Percentiles rank a stretch among this genome's conserved stretches.
Evolutionary conservation across 176 grass and related monocot genomes (phyloP).

Genomic region (Musa beccarii): DNA sequence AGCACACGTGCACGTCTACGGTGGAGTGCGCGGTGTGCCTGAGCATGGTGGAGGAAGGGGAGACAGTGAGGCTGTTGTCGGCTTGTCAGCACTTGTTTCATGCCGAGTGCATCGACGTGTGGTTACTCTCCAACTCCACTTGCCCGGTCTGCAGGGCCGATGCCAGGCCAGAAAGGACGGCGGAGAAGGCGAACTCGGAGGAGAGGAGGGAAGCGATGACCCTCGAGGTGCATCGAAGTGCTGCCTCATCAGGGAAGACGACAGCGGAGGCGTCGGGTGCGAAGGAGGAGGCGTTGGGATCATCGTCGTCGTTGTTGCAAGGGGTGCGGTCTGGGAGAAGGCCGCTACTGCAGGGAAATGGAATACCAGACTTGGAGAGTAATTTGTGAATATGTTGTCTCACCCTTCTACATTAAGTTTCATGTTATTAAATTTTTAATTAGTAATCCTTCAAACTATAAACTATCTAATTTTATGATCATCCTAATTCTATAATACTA

Average conservation of each 20-base stretch:
- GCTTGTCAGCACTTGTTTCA: conserved; percentile 46
- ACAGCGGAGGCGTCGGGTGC: not conserved
- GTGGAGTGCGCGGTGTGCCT: conserved; percentile 44
- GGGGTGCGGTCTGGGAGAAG: not conserved
- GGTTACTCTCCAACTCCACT: conserved; percentile 35
- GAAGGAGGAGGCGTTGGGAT: not conserved
- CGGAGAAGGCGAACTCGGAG: not conserved
- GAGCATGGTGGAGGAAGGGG: conserved; percentile 33
- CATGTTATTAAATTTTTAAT: too few species aligned
- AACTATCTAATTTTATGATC: too few species aligned
- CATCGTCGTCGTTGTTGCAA: not conserved
- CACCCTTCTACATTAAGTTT: too few species aligned
- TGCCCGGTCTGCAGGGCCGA: conserved; percentile 39
- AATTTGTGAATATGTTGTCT: not conserved
- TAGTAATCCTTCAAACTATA: too few species aligned
- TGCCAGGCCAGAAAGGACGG: conserved; percentile 3
- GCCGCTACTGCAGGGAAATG: not conserved
- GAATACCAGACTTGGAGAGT: not conserved
- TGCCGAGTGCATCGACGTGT: conserved; percentile 39
- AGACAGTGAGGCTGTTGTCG: conserved; percentile 39
- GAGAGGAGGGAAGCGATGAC: not conserved
- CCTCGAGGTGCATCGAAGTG: not conserved
- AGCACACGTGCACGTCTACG: not conserved
- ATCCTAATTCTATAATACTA: too few species aligned
- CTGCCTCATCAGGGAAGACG: too few species aligned